Percentiles rank a stretch among this genome's conserved stretches.
Evolutionary conservation across 139 green algal species (phyloP).

Genomic region (Closterium sp.): DNA sequence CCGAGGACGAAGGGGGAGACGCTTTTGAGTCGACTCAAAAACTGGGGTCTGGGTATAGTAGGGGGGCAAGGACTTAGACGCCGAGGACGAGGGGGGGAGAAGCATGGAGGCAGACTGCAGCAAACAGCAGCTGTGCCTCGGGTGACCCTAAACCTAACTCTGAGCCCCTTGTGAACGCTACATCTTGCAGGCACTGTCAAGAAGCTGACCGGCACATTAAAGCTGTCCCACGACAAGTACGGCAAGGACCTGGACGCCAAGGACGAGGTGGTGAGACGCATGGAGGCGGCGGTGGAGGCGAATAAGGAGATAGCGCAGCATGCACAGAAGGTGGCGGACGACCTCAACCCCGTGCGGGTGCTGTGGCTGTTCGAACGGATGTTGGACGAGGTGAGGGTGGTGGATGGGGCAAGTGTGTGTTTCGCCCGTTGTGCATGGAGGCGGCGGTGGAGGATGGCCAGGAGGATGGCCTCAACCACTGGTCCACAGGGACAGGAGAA

Average conservation of each 20-base stretch:
- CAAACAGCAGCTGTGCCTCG: too few species aligned
- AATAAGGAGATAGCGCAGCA: slow-evolving; percentile 18
- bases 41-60: too few species aligned
- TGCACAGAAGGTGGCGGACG: slow-evolving; percentile 71
- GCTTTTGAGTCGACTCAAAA: too few species aligned
- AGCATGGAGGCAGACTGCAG: too few species aligned
- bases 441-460: too few species aligned
- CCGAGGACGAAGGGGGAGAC: too few species aligned
- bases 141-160: too few species aligned
- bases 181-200: slow-evolving; percentile 44
- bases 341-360: slow-evolving; percentile 88
- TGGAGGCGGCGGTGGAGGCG: neutral
- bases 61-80: neutral
- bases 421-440: too few species aligned
- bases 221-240: slow-evolving; percentile 88
- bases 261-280: neutral
- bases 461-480: too few species aligned
- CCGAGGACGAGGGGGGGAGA: neutral
- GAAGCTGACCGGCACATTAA: slow-evolving; percentile 47
- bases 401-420: too few species aligned
- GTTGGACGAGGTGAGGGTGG: slow-evolving; percentile 53
- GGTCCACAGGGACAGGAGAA: too few species aligned
- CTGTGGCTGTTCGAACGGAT: slow-evolving; percentile 79
- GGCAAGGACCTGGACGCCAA: neutral
- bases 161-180: neutral